Conservation (phyloP, 2,329 filamentous ascomycete genomes). For the Lizonia empirigonia region DNA sequence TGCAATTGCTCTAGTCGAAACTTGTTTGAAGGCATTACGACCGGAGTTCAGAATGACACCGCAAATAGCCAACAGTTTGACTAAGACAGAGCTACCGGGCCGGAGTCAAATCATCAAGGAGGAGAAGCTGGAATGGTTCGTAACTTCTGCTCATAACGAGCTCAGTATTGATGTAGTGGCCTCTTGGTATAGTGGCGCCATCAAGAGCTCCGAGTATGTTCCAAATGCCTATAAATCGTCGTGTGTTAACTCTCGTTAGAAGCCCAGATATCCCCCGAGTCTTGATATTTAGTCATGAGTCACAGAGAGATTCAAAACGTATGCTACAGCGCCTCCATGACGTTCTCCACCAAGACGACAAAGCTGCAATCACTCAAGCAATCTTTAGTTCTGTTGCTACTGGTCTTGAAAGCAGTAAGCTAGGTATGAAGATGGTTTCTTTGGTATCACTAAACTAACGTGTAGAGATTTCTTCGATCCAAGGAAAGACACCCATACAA, state of each 20-base stretch:
- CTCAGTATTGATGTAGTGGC: not conserved
- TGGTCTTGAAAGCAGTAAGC: not conserved
- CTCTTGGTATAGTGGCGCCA: not conserved
- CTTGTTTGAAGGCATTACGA: not conserved
- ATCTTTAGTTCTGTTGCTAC: not conserved
- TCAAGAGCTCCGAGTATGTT: not conserved
- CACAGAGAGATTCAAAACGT: not conserved
- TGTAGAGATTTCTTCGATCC: not conserved
- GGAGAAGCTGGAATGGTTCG: not conserved
- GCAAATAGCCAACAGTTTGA: not conserved
- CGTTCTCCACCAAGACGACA: not conserved
- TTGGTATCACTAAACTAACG: not conserved
- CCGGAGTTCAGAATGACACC: not conserved
- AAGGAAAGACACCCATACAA: not conserved
- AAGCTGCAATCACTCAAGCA: not conserved
- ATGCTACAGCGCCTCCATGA: not conserved
- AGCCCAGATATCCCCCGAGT: not conserved
- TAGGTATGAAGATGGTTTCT: not conserved
- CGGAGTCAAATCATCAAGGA: not conserved
- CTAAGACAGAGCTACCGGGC: not conserved
- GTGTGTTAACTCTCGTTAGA: not conserved
- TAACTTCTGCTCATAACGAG: not conserved
- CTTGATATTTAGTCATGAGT: not conserved
- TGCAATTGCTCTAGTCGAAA: not conserved
- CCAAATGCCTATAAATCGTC: not conserved